Conservation (phyloP, 2,329 filamentous ascomycete species). For the Penicillium sp. region DNA sequence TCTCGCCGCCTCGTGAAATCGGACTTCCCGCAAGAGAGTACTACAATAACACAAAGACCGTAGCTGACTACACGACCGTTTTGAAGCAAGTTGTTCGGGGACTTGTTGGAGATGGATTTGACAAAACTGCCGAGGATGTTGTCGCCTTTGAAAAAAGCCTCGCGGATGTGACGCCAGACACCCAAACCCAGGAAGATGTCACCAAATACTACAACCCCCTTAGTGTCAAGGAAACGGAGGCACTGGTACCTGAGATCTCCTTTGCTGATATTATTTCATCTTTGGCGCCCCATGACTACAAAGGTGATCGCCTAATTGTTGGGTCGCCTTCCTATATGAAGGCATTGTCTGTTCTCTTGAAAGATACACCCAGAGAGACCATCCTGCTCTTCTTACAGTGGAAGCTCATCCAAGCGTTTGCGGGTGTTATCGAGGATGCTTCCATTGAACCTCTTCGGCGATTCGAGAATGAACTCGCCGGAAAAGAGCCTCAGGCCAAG, state of each 20-base stretch:
- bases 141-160: conserved; percentile 62
- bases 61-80: conserved; percentile 52
- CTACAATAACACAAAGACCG: conserved; percentile 56
- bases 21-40: conserved; percentile 64
- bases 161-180: conserved; percentile 58
- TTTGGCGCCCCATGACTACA: conserved; percentile 54
- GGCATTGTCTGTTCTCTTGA: conserved; percentile 57
- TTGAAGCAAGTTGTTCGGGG: conserved; percentile 44
- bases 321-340: conserved; percentile 61
- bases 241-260: conserved; percentile 57
- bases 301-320: conserved; percentile 57
- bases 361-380: conserved; percentile 54
- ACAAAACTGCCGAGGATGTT: conserved; percentile 42
- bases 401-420: conserved; percentile 60
- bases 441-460: conserved; percentile 59
- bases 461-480: conserved; percentile 62
- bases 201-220: conserved; percentile 68
- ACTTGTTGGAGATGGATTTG: conserved; percentile 37
- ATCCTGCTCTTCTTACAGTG: conserved; percentile 64
- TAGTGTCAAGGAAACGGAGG: conserved; percentile 55
- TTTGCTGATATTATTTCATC: conserved; percentile 54
- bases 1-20: conserved; percentile 47
- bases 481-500: conserved; percentile 61
- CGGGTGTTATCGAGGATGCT: conserved; percentile 57
- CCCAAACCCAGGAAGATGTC: conserved; percentile 60